phyloP scores from a whole-genome alignment of 2,329 filamentous ascomycete genomes.

The Phaeosphaeriaceae sp. region DNA sequence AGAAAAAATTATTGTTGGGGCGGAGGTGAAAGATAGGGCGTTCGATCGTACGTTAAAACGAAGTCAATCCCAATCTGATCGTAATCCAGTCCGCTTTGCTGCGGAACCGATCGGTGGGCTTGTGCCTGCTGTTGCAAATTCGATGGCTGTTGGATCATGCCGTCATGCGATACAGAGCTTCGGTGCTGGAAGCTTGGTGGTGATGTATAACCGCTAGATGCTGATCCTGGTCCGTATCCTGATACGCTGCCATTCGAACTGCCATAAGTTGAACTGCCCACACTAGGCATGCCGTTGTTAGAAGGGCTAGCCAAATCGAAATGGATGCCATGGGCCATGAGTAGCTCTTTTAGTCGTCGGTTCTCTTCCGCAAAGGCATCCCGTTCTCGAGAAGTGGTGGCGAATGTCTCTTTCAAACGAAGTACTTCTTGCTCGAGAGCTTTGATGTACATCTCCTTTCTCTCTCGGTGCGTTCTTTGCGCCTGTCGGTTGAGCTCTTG shows the following conservation, averaged over 20 bases:
- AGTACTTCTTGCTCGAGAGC: constrained; percentile 90
- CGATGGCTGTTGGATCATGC: constrained; percentile 25
- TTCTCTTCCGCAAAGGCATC: constrained; percentile 81
- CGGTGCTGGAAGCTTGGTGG: constrained; percentile 46
- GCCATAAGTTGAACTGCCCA: constrained; percentile 49
- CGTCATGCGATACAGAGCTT: constrained; percentile 39
- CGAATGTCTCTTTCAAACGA: constrained; percentile 84
- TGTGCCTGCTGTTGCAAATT: constrained; percentile 21
- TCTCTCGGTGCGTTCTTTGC: constrained; percentile 93
- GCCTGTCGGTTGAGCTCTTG: constrained; percentile 96
- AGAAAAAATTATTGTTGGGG: constrained; percentile 45
- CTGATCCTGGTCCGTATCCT: constrained; percentile 61
- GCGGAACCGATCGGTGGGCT: constrained; percentile 24
- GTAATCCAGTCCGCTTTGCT: constrained; percentile 65
- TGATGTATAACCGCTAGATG: constrained; percentile 56
- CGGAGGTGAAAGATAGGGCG: constrained; percentile 61
- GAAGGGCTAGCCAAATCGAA: constrained; percentile 56
- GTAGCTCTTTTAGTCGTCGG: constrained; percentile 69
- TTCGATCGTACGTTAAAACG: constrained; percentile 84
- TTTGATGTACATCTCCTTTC: constrained; percentile 96
- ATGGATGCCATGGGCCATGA: constrained; percentile 64
- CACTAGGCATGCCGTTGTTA: constrained; percentile 40
- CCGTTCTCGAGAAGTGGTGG: constrained; percentile 75
- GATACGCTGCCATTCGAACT: constrained; percentile 64
- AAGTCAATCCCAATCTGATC: constrained; percentile 88